phyloP scores from a whole-genome alignment of 2,329 filamentous ascomycete species.

The Zymoseptoria tritici region DNA sequence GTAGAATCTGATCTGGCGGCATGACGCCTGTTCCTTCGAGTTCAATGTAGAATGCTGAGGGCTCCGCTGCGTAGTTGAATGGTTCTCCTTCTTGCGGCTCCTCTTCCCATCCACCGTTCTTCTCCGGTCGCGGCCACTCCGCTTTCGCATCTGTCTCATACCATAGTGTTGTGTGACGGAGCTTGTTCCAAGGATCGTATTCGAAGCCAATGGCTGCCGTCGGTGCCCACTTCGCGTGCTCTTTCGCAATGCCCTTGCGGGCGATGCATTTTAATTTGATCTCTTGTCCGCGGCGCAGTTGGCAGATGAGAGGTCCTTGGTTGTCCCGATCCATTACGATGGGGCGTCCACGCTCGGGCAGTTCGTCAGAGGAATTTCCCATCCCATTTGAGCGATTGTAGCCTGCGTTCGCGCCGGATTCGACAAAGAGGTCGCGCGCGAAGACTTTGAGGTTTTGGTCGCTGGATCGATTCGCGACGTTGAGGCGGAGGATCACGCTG shows the following conservation, averaged over 20 bases:
- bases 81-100: conserved; percentile 71
- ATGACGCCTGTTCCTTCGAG: conserved; percentile 84
- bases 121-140: conserved; percentile 28
- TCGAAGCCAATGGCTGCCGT: conserved; percentile 91
- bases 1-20: conserved; percentile 81
- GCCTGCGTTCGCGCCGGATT: conserved; percentile 61
- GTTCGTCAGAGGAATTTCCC: conserved; percentile 59
- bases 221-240: conserved; percentile 96
- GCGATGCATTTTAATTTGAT: conserved; percentile 85
- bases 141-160: conserved; percentile 63
- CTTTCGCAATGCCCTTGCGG: conserved; percentile 97
- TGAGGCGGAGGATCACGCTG: conserved; percentile 73
- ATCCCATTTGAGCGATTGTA: conserved; percentile 58
- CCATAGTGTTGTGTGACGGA: conserved; percentile 89
- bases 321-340: conserved; percentile 77
- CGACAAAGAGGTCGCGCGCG: conserved; percentile 74
- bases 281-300: conserved; percentile 83
- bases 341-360: conserved; percentile 56
- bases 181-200: conserved; percentile 95
- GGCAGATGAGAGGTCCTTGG: conserved; percentile 78
- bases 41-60: conserved; percentile 77
- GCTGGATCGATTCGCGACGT: conserved; percentile 61
- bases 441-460: conserved; percentile 92
- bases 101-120: conserved; percentile 71
- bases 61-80: conserved; percentile 85